Evolutionary conservation across 108 stramenopile genomes (phyloP).

Genomic region (Skeletonema costatum): DNA sequence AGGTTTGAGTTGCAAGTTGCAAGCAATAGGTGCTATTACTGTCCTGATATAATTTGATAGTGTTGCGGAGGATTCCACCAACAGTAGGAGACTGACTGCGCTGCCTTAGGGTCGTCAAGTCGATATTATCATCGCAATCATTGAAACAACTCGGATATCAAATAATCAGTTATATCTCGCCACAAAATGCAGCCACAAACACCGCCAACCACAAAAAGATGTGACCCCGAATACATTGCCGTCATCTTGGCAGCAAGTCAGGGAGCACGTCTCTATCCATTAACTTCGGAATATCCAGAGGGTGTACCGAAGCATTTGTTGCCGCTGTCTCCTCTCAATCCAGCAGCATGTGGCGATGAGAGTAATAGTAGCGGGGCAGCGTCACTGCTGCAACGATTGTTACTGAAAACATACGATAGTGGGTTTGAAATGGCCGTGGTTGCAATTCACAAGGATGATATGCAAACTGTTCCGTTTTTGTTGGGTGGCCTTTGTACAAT

Average conservation of each 20-base stretch:
- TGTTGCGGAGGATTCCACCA: too few relatives aligned
- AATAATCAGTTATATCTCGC: too few relatives aligned
- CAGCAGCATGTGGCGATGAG: conserved; percentile 5
- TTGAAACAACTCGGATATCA: too few relatives aligned
- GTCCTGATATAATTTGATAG: too few relatives aligned
- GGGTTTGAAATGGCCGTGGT: conserved; percentile 58
- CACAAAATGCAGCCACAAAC: background rate
- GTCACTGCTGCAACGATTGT: conserved; percentile 50
- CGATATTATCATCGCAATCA: too few relatives aligned
- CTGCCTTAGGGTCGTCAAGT: too few relatives aligned
- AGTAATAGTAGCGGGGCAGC: conserved; percentile 17
- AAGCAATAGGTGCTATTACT: too few relatives aligned
- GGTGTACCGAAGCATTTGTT: conserved; percentile 74
- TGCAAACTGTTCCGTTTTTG: conserved; percentile 51
- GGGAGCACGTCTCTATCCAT: conserved; percentile 75
- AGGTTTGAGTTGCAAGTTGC: too few relatives aligned
- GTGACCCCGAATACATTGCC: conserved; percentile 53
- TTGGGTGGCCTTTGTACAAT: conserved; percentile 2
- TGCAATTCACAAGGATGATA: conserved; percentile 59
- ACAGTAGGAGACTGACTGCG: too few relatives aligned
- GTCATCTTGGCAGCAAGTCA: conserved; percentile 70
- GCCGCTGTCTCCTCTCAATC: conserved; percentile 37
- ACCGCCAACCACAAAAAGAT: conserved; percentile 2
- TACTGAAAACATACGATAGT: conserved; percentile 18
- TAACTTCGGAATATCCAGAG: conserved; percentile 52